phyloP scores from a whole-genome alignment of 2,329 filamentous ascomycete species.

The Diaporthe amygdali region DNA sequence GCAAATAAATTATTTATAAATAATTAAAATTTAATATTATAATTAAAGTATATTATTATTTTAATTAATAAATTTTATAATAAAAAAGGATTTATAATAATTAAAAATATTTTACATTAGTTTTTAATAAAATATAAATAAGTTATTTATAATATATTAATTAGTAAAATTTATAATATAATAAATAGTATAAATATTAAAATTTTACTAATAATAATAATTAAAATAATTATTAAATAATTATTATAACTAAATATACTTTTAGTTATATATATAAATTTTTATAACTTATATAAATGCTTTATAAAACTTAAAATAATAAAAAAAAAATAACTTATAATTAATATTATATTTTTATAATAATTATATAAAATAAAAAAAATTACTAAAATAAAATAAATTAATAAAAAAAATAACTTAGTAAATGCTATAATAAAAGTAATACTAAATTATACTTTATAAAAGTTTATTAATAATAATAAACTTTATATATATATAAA shows the following conservation, averaged over 20 bases:
- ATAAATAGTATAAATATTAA: conserved; percentile 24
- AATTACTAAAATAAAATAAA: too few species aligned
- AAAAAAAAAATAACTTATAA: conserved; percentile 27
- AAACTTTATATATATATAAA: background rate
- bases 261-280: conserved; percentile 27
- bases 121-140: conserved; percentile 25
- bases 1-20: background rate
- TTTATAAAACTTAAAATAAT: conserved; percentile 27
- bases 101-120: conserved; percentile 28
- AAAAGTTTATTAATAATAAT: conserved; percentile 20
- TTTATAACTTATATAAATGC: conserved; percentile 27
- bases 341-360: conserved; percentile 29
- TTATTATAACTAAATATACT: conserved; percentile 2
- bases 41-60: background rate
- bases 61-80: background rate
- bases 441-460: conserved; percentile 18
- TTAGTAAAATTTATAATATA: conserved; percentile 26
- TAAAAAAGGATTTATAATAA: background rate
- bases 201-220: conserved; percentile 11
- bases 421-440: conserved; percentile 25
- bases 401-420: conserved; percentile 20
- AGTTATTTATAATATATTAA: conserved; percentile 25
- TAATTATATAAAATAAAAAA: conserved; percentile 3
- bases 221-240: background rate
- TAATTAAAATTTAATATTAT: background rate